Conservation (phyloP, 2,329 filamentous ascomycete species). For the Calonectria pteridis region DNA sequence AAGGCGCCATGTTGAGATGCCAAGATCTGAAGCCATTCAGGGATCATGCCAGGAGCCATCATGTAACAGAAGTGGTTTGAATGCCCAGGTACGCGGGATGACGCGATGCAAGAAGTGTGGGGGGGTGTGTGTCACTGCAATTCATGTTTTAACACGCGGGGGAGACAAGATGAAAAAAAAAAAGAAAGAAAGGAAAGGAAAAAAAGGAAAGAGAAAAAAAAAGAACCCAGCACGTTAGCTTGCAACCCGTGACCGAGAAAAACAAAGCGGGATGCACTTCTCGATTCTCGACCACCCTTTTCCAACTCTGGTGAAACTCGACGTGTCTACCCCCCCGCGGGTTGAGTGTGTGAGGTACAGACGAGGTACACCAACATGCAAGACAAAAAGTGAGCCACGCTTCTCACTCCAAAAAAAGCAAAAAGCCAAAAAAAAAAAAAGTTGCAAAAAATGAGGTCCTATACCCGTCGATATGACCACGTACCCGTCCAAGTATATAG, state of each 20-base stretch:
- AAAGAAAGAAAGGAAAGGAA: no score
- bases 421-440: not conserved
- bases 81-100: conserved; percentile 41
- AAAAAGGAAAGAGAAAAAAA: not conserved
- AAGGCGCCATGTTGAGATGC: conserved; percentile 6
- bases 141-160: conserved; percentile 8
- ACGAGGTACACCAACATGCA: not conserved
- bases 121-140: conserved; percentile 24
- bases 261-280: not conserved
- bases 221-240: not conserved
- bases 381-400: conserved; percentile 5
- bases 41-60: conserved; percentile 12
- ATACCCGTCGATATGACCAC: not conserved
- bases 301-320: not conserved
- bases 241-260: not conserved
- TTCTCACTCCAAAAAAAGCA: not conserved
- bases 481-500: not conserved
- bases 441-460: not conserved
- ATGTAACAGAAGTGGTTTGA: conserved; percentile 22
- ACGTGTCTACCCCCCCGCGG: not conserved
- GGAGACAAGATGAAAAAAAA: conserved; percentile 7
- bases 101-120: conserved; percentile 36
- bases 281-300: not conserved
- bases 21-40: conserved; percentile 5
- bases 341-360: not conserved